Conservation (phyloP, 2,329 filamentous ascomycete genomes). For the Aspergillus sp. region DNA sequence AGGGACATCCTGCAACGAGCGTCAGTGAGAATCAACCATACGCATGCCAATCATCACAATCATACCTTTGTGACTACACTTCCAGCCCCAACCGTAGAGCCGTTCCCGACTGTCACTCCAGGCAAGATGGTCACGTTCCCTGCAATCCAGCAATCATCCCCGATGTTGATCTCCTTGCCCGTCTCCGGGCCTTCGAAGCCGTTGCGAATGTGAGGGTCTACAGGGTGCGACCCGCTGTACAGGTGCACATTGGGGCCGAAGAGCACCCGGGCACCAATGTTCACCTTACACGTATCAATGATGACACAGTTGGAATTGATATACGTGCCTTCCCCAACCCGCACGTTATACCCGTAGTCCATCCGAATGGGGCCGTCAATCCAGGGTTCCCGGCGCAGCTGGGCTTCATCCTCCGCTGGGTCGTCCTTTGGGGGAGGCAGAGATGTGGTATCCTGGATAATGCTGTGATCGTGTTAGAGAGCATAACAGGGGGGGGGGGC, state of each 20-base stretch:
- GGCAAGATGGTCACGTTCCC: conserved; percentile 69
- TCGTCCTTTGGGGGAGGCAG: conserved; percentile 60
- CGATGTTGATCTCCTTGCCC: conserved; percentile 71
- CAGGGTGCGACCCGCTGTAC: conserved; percentile 71
- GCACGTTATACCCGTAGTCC: conserved; percentile 77
- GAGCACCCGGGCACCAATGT: conserved; percentile 72
- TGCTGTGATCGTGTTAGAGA: conserved; percentile 17
- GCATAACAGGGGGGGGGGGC: neutral
- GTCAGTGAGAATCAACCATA: neutral
- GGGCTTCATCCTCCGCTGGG: conserved; percentile 61
- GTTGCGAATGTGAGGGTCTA: conserved; percentile 71
- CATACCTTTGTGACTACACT: conserved; percentile 74
- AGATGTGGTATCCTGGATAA: conserved; percentile 60
- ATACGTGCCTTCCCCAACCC: conserved; percentile 67
- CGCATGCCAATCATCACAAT: neutral
- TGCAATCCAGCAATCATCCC: conserved; percentile 78
- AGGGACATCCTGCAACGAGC: conserved; percentile 35
- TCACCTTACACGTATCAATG: conserved; percentile 72
- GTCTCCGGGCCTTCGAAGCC: conserved; percentile 72
- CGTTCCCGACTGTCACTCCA: conserved; percentile 74
- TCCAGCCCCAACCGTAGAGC: conserved; percentile 72
- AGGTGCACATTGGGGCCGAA: conserved; percentile 76
- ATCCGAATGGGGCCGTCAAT: conserved; percentile 67
- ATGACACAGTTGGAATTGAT: conserved; percentile 74
- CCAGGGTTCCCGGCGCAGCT: conserved; percentile 65